A percentile compares a stretch with the other conserved stretches of the same genome.
Evolutionary conservation across 352 stramenopile species (phyloP).

Genomic region (Plasmopara halstedii): DNA sequence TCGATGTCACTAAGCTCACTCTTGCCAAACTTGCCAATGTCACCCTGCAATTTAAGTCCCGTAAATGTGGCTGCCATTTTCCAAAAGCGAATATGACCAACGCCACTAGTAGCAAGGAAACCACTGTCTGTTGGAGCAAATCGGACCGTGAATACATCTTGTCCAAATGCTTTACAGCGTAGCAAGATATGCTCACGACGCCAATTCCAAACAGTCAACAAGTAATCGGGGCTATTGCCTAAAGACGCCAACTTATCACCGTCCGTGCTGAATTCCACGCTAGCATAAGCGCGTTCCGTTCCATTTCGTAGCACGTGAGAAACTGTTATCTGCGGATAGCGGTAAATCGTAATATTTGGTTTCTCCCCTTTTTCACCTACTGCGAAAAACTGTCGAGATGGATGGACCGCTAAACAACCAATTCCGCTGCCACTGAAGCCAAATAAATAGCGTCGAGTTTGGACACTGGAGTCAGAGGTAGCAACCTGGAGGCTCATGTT

Average conservation of each 20-base stretch:
- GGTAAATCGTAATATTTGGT: conserved; percentile 84
- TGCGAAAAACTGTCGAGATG: conserved; percentile 64
- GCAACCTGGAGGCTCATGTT: conserved; percentile 28
- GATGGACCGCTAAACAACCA: conserved; percentile 64
- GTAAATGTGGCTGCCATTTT: conserved; percentile 95
- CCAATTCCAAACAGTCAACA: conserved; percentile 93
- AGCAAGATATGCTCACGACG: conserved; percentile 82
- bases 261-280: conserved; percentile 62
- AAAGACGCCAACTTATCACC: conserved; percentile 88
- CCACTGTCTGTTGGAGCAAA: conserved; percentile 87
- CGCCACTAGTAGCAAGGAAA: conserved; percentile 88
- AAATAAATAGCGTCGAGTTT: conserved; percentile 50
- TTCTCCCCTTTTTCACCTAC: conserved; percentile 86
- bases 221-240: conserved; percentile 78
- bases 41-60: conserved; percentile 92
- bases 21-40: conserved; percentile 95
- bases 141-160: conserved; percentile 89
- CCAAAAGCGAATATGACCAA: conserved; percentile 94
- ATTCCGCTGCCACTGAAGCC: conserved; percentile 58
- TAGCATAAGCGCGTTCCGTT: conserved; percentile 78
- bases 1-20: conserved; percentile 91
- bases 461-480: conserved; percentile 15
- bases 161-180: conserved; percentile 90
- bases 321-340: conserved; percentile 66
- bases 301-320: conserved; percentile 73